Evolutionary conservation across 768 basidiomycete species (phyloP), one percentile per base, ranked within the genome.

Genomic region (Polyporus arcularius): DNA sequence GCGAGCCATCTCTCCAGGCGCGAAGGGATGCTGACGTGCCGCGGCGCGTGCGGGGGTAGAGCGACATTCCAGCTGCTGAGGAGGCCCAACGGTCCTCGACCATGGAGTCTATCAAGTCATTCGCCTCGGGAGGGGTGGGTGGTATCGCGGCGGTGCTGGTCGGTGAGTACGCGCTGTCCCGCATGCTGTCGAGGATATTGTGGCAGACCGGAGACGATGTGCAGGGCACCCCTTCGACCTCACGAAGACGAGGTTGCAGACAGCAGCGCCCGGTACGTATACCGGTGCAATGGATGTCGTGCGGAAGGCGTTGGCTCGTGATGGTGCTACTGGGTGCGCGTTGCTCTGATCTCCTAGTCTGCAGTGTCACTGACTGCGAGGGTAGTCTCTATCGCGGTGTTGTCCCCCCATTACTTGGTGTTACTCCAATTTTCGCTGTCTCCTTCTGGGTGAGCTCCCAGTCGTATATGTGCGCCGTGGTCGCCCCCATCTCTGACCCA

Each of bases 361-460:
- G 21, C 39, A 28, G 4, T 49, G 9, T 53, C 18, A 26, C 39
- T 56, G 4, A 50, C n/a, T 53, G 6, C 9, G 50, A n/a, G 41
- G 53, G 4, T 63, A 95, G 93, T 31, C 71, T 96, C 71, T 96
- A 95, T 70, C 90, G 94, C 62, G 94, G 94, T 39, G 94, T 98
- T 77, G 90, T 96, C 4, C 95, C 96, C 38, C 96, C 96, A 46
- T 75, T 98, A 59, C 78, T 97, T 32, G 94, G 96, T 31, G 94
- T 99, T 31, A 98, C 97, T 4, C 97, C 97, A 38, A 98, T 98
- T 70, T 99, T 99, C 69, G 97, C 97, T 4, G 79, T 98, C 32
- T 96, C 94, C 4, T 98, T 99, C 80, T 98, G 96, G 96, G 96
- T 95, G 73, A 59, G 82, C 18, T 30, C 2, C 21, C 21, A 26